These are phyloP conservation scores for Backusella mclennaniae DNA, from an alignment of 192 early-diverging fungal species.

Conservation along the genomic window DNA sequence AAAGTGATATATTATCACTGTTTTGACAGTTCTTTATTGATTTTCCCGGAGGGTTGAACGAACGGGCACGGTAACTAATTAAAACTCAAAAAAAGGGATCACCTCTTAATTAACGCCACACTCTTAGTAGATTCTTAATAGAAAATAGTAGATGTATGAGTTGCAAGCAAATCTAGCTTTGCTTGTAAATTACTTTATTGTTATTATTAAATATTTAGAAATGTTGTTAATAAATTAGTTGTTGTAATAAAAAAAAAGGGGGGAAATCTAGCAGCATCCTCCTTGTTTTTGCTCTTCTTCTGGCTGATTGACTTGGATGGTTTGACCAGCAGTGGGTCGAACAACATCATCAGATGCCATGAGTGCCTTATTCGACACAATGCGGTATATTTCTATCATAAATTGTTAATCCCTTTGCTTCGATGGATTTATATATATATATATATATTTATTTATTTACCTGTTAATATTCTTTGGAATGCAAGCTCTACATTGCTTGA, in stretches of 20 bases:
- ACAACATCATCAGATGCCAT: slow-evolving; percentile 73
- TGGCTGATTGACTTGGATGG: slow-evolving; percentile 64
- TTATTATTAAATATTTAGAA: background rate
- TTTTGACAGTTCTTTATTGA: background rate
- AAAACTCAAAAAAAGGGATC: background rate
- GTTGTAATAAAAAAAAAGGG: background rate
- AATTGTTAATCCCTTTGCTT: background rate
- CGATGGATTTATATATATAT: background rate
- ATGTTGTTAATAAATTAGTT: background rate
- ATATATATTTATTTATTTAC: slow-evolving; percentile 40
- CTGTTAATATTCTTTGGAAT: slow-evolving; percentile 94
- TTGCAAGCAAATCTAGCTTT: background rate
- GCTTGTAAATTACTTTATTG: background rate
- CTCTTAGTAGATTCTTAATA: background rate
- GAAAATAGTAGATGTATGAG: background rate
- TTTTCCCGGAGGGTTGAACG: background rate
- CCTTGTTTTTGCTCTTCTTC: slow-evolving; percentile 58
- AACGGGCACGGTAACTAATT: background rate
- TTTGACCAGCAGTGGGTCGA: slow-evolving; percentile 67
- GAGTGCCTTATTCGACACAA: slow-evolving; percentile 96
- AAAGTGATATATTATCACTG: background rate
- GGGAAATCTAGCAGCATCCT: slow-evolving; percentile 65
- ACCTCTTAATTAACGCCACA: background rate
- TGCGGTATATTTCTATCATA: slow-evolving; percentile 86
- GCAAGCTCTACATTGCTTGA: slow-evolving; percentile 96